Conservation (phyloP, 495 filamentous ascomycete genomes). For the Aspergillus nanangensis region DNA sequence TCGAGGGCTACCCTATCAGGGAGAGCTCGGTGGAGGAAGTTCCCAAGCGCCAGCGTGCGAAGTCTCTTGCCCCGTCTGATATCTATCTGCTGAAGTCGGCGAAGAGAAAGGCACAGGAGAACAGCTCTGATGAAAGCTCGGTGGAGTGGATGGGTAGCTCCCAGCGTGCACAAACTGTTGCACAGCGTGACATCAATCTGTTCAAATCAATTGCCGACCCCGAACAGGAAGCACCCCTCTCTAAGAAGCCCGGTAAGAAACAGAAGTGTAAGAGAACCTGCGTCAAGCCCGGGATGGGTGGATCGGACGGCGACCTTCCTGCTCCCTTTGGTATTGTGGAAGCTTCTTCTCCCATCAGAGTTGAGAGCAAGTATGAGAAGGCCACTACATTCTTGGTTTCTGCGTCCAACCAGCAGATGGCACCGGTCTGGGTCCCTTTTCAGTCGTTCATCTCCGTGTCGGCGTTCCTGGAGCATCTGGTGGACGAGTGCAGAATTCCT, state of each 20-base stretch:
- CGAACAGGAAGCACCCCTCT: too few species aligned
- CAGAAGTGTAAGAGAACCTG: neutral
- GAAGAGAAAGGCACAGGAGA: too few species aligned
- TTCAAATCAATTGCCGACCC: neutral
- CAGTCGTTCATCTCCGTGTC: constrained; percentile 4
- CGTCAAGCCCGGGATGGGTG: neutral
- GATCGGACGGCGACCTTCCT: too few species aligned
- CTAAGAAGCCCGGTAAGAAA: neutral
- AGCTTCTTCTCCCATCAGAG: neutral
- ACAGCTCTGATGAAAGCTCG: too few species aligned
- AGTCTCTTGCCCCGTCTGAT: too few species aligned
- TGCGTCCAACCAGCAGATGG: constrained; percentile 8
- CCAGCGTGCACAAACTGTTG: too few species aligned
- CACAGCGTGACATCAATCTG: neutral
- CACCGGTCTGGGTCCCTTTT: constrained; percentile 15
- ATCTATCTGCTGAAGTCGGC: too few species aligned
- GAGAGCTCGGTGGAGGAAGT: too few species aligned
- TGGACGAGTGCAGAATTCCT: constrained; percentile 1
- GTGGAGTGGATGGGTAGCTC: too few species aligned
- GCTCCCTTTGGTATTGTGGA: neutral
- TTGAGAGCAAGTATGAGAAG: neutral
- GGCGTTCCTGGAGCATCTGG: constrained; percentile 13
- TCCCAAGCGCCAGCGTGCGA: too few species aligned
- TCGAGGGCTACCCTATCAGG: too few species aligned
- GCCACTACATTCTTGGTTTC: constrained; percentile 13